A percentile compares a stretch with the other conserved stretches of the same genome.
phyloP scores from a whole-genome alignment of 495 filamentous ascomycete genomes.

The Monascus purpureus region DNA sequence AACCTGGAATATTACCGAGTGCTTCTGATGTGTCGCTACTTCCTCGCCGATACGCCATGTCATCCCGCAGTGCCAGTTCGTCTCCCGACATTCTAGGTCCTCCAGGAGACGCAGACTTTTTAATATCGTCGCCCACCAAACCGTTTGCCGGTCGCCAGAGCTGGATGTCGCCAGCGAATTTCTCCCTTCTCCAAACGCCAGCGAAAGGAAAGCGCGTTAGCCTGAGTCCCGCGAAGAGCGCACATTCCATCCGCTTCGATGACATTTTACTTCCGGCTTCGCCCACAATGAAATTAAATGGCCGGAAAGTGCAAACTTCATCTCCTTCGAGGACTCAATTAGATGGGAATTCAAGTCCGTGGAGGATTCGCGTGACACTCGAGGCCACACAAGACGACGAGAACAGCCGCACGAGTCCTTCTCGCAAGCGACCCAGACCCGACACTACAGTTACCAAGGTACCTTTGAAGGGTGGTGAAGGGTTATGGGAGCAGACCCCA shows the following conservation, averaged over 20 bases:
- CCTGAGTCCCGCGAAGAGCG: slow-evolving; percentile 24
- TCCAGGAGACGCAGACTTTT: slow-evolving; percentile 29
- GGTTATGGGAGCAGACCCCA: slow-evolving; percentile 18
- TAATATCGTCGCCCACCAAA: slow-evolving; percentile 31
- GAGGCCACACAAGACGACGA: slow-evolving; percentile 40
- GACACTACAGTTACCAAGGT: slow-evolving; percentile 36
- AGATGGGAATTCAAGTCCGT: slow-evolving; percentile 34
- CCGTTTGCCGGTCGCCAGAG: slow-evolving; percentile 29
- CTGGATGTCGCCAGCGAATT: slow-evolving; percentile 26
- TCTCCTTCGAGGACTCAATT: slow-evolving; percentile 24
- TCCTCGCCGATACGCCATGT: slow-evolving; percentile 12
- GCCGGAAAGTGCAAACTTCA: slow-evolving; percentile 13
- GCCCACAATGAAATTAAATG: slow-evolving; percentile 22
- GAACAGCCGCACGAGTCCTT: slow-evolving; percentile 13
- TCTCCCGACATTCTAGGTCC: slow-evolving; percentile 34
- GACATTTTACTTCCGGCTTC: slow-evolving; percentile 31
- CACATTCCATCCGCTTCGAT: slow-evolving; percentile 31
- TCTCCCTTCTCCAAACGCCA: slow-evolving; percentile 19
- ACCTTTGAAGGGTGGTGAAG: slow-evolving; percentile 36
- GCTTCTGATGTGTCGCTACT: slow-evolving; percentile 9
- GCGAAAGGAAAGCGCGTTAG: slow-evolving; percentile 23
- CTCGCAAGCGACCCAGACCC: slow-evolving; percentile 23
- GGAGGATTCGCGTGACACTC: slow-evolving; percentile 44
- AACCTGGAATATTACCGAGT: too few relatives aligned
- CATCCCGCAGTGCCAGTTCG: slow-evolving; percentile 26